phyloP scores from a whole-genome alignment of 495 filamentous ascomycete species.

The Penicillium paradoxum region DNA sequence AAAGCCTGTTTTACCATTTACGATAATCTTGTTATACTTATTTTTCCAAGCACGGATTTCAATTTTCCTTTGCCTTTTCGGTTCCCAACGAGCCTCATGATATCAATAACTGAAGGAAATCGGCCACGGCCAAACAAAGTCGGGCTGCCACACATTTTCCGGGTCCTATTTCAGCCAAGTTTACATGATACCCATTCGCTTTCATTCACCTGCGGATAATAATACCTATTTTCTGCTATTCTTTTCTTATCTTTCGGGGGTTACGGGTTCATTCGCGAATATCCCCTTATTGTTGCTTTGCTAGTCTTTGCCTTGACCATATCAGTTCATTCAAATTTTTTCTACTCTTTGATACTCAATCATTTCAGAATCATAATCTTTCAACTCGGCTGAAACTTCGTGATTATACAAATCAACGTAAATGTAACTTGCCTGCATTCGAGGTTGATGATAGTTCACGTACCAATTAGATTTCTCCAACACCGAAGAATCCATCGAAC shows the following conservation, averaged over 20 bases:
- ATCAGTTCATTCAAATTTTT: neutral
- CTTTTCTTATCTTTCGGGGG: neutral
- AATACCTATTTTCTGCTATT: neutral
- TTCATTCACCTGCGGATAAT: neutral
- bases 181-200: constrained; percentile 8
- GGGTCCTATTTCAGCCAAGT: constrained; percentile 1
- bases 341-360: neutral
- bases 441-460: too few species aligned
- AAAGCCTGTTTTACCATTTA: constrained; percentile 4
- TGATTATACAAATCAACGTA: too few species aligned
- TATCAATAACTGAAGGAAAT: neutral
- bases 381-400: too few species aligned
- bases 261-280: neutral
- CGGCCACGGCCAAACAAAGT: neutral
- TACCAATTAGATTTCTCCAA: too few species aligned
- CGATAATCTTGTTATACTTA: constrained; percentile 9
- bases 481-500: too few species aligned
- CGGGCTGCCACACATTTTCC: neutral
- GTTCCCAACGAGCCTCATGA: constrained; percentile 1
- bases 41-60: neutral
- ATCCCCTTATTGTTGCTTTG: neutral
- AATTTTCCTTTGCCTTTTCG: neutral
- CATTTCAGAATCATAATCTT: neutral
- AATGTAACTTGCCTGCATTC: too few species aligned
- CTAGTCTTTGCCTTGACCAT: neutral